Conservation (phyloP, 2,329 filamentous ascomycete genomes). For the Ceratocystis smalleyi region DNA sequence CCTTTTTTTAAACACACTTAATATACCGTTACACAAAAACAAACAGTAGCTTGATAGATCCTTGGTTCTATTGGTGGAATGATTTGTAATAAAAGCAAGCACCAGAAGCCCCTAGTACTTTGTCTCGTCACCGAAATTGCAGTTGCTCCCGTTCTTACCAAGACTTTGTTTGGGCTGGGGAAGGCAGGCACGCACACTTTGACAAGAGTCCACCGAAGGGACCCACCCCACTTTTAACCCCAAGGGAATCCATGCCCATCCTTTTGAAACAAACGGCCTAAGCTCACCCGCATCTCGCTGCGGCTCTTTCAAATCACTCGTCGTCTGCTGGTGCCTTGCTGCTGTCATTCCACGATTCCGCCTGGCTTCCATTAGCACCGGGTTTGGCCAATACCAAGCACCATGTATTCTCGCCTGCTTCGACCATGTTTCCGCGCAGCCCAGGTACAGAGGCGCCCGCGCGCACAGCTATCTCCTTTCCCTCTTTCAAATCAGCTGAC, state of each 20-base stretch:
- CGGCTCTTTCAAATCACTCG: background rate
- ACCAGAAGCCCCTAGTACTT: too few relatives aligned
- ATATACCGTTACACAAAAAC: too few relatives aligned
- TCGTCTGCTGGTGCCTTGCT: background rate
- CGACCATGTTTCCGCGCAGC: background rate
- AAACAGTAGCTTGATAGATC: too few relatives aligned
- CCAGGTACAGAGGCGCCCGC: background rate
- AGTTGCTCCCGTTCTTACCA: too few relatives aligned
- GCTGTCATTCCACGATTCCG: background rate
- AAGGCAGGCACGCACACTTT: slow-evolving; percentile 21
- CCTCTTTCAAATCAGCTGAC: background rate
- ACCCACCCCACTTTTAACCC: background rate
- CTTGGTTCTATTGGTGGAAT: too few relatives aligned
- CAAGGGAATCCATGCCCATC: too few relatives aligned
- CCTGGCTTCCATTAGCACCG: background rate
- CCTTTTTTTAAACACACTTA: too few relatives aligned
- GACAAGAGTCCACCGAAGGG: background rate
- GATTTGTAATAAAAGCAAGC: too few relatives aligned
- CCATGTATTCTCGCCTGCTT: background rate
- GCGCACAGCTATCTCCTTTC: background rate
- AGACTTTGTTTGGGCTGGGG: background rate
- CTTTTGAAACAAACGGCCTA: background rate
- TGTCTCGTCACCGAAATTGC: too few relatives aligned
- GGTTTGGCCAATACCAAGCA: background rate
- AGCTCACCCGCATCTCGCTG: background rate